Evolutionary conservation across 805 yeast species (phyloP).

Genomic region (Candida ortonii): DNA sequence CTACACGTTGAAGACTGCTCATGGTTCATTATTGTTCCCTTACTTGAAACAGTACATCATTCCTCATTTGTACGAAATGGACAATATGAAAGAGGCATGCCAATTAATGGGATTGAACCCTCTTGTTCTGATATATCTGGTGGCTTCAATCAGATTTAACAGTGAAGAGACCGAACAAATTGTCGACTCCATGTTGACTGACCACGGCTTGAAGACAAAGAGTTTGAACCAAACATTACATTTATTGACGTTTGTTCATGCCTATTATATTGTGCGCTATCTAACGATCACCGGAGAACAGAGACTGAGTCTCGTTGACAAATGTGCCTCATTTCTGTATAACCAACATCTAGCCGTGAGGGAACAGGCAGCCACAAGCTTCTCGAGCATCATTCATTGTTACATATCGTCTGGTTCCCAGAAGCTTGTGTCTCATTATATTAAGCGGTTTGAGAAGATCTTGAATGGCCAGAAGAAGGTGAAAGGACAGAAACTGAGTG

Average conservation of each 20-base stretch:
- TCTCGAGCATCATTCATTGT: conserved; percentile 78
- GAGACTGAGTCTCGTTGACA: conserved; percentile 46
- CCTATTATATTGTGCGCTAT: conserved; percentile 66
- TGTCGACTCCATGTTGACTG: conserved; percentile 41
- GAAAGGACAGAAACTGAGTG: conserved; percentile 35
- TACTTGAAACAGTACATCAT: conserved; percentile 51
- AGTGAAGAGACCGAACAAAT: conserved; percentile 40
- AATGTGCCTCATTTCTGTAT: conserved; percentile 52
- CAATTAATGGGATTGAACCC: conserved; percentile 64
- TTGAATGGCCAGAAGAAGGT: conserved; percentile 35
- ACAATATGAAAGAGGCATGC: conserved; percentile 75
- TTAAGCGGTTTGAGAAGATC: conserved; percentile 42
- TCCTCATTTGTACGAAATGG: conserved; percentile 66
- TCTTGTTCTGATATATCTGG: conserved; percentile 39
- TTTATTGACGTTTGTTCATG: conserved; percentile 67
- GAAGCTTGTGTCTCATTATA: conserved; percentile 39
- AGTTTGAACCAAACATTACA: conserved; percentile 63
- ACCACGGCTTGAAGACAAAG: conserved; percentile 35
- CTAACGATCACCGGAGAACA: conserved; percentile 49
- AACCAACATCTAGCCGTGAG: conserved; percentile 73
- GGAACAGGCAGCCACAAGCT: conserved; percentile 63
- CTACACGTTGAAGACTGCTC: conserved; percentile 51
- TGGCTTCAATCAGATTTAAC: conserved; percentile 49
- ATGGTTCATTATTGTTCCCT: conserved; percentile 51
- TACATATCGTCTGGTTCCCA: conserved; percentile 47